phyloP scores from a whole-genome alignment of 331 rosid species.

The Phaseolus coccineus region DNA sequence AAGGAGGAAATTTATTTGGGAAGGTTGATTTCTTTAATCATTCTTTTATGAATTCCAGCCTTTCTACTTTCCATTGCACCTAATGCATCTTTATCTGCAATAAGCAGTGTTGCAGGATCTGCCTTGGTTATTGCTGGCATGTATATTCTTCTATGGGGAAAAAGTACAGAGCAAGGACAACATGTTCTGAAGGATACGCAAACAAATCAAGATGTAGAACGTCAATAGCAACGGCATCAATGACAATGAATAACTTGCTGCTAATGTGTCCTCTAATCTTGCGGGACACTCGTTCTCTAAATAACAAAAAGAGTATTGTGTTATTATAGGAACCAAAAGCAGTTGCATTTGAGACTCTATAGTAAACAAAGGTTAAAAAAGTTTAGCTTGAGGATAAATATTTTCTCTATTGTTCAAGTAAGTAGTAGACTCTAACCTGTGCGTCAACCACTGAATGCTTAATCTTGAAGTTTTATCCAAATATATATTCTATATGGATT shows the following conservation, averaged over 20 bases:
- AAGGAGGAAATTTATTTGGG: slow-evolving; percentile 82
- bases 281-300: neutral
- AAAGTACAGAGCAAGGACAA: slow-evolving; percentile 58
- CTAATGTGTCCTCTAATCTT: neutral
- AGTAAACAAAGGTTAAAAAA: neutral
- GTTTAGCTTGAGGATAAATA: slow-evolving; percentile 1
- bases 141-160: slow-evolving; percentile 89
- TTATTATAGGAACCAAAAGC: slow-evolving; percentile 5
- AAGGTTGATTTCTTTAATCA: slow-evolving; percentile 59
- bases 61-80: slow-evolving; percentile 1
- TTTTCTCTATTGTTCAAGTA: neutral
- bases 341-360: neutral
- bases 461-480: neutral
- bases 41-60: slow-evolving; percentile 16
- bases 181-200: slow-evolving; percentile 49
- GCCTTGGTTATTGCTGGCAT: slow-evolving; percentile 75
- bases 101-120: slow-evolving; percentile 77
- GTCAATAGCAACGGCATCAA: slow-evolving; percentile 41
- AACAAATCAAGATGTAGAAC: slow-evolving; percentile 53
- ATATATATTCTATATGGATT: slow-evolving; percentile 13
- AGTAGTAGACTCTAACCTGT: neutral
- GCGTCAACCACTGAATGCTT: neutral
- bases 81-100: slow-evolving; percentile 29
- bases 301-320: neutral
- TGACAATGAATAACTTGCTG: slow-evolving; percentile 17